Base-by-base conservation (phyloP, 305 asterid genomes). In the Fraxinus albicans region DNA sequence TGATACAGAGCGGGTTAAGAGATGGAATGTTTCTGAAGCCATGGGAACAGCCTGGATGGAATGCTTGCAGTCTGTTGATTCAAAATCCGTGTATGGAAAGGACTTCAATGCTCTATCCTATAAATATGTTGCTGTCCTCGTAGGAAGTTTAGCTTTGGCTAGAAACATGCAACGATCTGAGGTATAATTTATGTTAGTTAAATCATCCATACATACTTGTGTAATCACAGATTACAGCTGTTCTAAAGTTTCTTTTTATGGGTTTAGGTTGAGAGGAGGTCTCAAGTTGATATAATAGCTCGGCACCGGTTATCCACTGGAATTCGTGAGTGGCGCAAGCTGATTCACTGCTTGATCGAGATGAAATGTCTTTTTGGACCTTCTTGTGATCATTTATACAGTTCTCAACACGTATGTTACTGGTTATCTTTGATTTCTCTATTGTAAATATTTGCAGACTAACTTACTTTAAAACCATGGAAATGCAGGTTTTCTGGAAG, bases 1-100 rank as follows among this genome's bases (percentile, higher is more conserved):
- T 88, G 99, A 95, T 81, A 83, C 84, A 79, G 98, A 90, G 63
- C 98, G 99, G 23, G 99, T 95, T 80, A 94, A 85, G 88, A 93
- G 99, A 89, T 97, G 99, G 99, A 97, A 92, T 88, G 90, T 92
- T 82, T 95, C 97, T 77, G 99, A 97, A 87, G 99, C 98, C 84
- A 97, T 95, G 98, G 97, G 95, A 88, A 92, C 91, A 83, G 99
- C 99, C 81, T 97, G 99, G 99, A 88, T 87, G 89, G 98, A 97
- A 89, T 97, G 99, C 84, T 85, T 97, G 88, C 97, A 90, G 86
- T 91, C 98, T 34, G 97, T 92, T 84, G 99, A 97, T 85, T 90
- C 97, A 58, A 95, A 93, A 90, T 93, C 97, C 77, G 99, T 97
- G n/a, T 94, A 97, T 86, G 97, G 94, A 73, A 97, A 96, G 89